Evolutionary conservation across 192 early-diverging fungal species (phyloP), one percentile per base, ranked within the genome.

Genomic region (Linnemannia schmuckeri): DNA sequence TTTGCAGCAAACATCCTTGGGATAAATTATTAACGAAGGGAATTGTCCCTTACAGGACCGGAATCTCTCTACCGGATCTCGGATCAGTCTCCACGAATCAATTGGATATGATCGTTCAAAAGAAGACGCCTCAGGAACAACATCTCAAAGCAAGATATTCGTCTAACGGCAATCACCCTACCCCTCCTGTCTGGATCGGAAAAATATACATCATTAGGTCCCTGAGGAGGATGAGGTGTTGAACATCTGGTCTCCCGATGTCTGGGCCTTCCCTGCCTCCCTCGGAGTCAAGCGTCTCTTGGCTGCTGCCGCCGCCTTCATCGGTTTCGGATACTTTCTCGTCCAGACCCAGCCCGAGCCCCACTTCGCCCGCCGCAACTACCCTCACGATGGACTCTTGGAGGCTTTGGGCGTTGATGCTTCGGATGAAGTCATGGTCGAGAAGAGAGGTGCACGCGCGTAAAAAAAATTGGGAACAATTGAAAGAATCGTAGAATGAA

Each of bases 181-280:
- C 52, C 17, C 13, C 15, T 46, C 44, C 15, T 15, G 4, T 4
- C 44, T 24, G 42, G 72, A 44, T 47, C 55, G 37, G 42, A 38
- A 12, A 71, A 4, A 15, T 30, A 15, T 33, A 27, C 30, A 15
- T 33, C 61, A 15, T 17, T 85, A 92, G 90, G 70, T 95, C 69
- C 90, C 89, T 24, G 95, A 96, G 86, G 92, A 96, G 82, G 93
- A 95, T 81, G 95, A 96, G 79, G 74, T 94, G 46, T 86, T 94
- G 38, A 91, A 92, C 80, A 93, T 94, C 74, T 94, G 92, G 92
- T 93, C 92, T 49, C 95, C 95, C 37, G 93, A 94, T 70, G 88
- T 92, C 63, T 93, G 94, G 75, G 88, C 90, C 79, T 93, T 91
- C 90, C 90, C 85, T 61, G 91, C 93, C 49, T 78, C 84, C 72